These are phyloP conservation scores for Leishmania gerbilli DNA, from an alignment of 208 protist species.

Conservation along the genomic window DNA sequence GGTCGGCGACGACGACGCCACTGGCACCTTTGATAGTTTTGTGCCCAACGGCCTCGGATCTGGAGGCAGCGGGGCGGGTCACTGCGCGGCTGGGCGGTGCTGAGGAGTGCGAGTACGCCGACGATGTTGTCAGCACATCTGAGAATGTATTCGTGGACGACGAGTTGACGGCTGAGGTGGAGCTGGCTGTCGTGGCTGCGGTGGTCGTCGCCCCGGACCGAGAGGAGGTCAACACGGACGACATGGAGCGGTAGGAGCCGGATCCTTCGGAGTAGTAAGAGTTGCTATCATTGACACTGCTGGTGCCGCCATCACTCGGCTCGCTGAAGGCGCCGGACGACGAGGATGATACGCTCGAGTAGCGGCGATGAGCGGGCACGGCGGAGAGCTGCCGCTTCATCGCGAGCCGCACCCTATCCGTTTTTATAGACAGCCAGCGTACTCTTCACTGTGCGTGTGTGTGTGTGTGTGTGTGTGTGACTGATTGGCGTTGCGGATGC, in stretches of 20 bases:
- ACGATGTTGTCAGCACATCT: neutral
- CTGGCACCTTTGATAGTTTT: neutral
- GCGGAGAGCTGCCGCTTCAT: neutral
- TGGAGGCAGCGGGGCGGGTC: neutral
- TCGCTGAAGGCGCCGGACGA: conserved; percentile 2
- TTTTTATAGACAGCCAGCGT: neutral
- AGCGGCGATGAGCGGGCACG: neutral
- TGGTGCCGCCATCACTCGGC: neutral
- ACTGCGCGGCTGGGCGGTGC: neutral
- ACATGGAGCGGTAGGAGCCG: conserved; percentile 2
- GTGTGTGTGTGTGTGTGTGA: neutral
- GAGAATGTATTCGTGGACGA: neutral
- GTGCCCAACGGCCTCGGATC: neutral
- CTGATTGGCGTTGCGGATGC: neutral
- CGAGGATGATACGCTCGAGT: neutral
- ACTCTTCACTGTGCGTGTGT: neutral
- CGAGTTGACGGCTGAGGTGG: neutral
- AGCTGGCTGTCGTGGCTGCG: neutral
- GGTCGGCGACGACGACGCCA: neutral
- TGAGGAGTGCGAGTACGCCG: neutral
- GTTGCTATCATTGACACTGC: conserved; percentile 6
- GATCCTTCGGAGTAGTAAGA: conserved; percentile 16
- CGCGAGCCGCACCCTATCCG: neutral
- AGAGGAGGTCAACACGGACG: conserved; percentile 2
- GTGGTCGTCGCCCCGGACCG: too few species aligned